These are phyloP conservation scores for Calonectria ilicicola DNA, from an alignment of 2,329 filamentous ascomycete species.

Conservation along the genomic window DNA sequence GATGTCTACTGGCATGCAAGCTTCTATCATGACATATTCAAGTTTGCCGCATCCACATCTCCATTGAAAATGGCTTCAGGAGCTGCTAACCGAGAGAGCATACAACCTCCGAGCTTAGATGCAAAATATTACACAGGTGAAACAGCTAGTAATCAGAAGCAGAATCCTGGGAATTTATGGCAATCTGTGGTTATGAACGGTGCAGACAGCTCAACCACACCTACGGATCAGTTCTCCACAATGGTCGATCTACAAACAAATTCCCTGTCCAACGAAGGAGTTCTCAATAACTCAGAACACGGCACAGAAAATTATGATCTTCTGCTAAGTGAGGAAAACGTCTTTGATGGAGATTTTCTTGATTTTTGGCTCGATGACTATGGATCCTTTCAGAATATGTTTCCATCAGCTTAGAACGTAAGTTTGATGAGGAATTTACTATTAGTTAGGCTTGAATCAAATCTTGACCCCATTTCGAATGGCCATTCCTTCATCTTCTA, in stretches of 20 bases:
- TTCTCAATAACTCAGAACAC: background rate
- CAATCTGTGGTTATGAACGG: too few relatives aligned
- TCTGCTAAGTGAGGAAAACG: background rate
- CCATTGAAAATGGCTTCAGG: background rate
- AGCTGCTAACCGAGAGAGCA: background rate
- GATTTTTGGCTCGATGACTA: background rate
- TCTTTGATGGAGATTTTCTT: background rate
- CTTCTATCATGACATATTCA: background rate
- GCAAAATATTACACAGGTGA: too few relatives aligned
- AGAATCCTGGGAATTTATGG: too few relatives aligned
- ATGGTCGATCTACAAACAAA: background rate
- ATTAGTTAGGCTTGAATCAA: background rate
- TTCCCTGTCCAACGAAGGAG: too few relatives aligned
- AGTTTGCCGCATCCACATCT: background rate
- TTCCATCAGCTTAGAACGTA: background rate
- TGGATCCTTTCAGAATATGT: background rate
- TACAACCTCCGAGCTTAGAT: too few relatives aligned
- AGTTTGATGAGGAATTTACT: too few relatives aligned
- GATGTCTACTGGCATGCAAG: background rate
- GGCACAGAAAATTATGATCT: background rate
- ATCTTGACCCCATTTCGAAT: background rate
- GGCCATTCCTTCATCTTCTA: conserved; percentile 27
- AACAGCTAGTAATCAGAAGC: too few relatives aligned
- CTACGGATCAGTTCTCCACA: background rate
- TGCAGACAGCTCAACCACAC: background rate